A percentile compares a stretch with the other conserved stretches of the same genome.
phyloP scores from a whole-genome alignment of 257 asterid genomes.

The Solanum stenotomum region DNA sequence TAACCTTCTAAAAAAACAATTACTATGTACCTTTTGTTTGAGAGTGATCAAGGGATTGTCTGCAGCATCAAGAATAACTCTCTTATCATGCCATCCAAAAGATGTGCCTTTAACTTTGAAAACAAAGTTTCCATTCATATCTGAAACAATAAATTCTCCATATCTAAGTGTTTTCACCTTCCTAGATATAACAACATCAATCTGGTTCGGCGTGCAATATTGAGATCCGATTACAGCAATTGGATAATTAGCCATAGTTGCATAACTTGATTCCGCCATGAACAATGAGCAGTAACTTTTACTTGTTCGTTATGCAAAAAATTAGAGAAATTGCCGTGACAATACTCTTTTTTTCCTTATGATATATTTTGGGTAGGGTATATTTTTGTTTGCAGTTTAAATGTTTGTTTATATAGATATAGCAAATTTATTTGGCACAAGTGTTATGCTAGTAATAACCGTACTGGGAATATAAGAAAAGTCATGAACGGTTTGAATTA shows the following conservation, averaged over 20 bases:
- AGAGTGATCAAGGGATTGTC: constrained; percentile 3
- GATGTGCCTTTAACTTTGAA: constrained; percentile 17
- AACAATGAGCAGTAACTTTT: not conserved
- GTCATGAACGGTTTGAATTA: not conserved
- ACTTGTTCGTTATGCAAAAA: not conserved
- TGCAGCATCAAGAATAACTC: not conserved
- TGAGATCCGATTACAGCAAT: constrained; percentile 16
- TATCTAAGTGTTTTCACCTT: not conserved
- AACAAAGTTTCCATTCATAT: constrained; percentile 14
- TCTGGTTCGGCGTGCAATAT: constrained; percentile 11
- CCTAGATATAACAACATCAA: constrained; percentile 14
- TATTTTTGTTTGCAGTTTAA: not conserved
- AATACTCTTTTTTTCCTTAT: not conserved
- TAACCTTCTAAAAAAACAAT: not conserved
- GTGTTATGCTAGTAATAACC: not conserved
- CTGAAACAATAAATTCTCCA: constrained; percentile 7
- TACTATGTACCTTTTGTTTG: constrained; percentile 14
- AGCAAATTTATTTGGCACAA: not conserved
- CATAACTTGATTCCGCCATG: not conserved
- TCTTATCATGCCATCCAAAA: not conserved
- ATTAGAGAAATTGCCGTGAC: not conserved
- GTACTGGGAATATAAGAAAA: not conserved
- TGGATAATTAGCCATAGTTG: not conserved
- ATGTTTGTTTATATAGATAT: not conserved
- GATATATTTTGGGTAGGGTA: not conserved